Evolutionary conservation across 2,329 filamentous ascomycete genomes (phyloP).

Genomic region (Exophiala phaeomuriformis): DNA sequence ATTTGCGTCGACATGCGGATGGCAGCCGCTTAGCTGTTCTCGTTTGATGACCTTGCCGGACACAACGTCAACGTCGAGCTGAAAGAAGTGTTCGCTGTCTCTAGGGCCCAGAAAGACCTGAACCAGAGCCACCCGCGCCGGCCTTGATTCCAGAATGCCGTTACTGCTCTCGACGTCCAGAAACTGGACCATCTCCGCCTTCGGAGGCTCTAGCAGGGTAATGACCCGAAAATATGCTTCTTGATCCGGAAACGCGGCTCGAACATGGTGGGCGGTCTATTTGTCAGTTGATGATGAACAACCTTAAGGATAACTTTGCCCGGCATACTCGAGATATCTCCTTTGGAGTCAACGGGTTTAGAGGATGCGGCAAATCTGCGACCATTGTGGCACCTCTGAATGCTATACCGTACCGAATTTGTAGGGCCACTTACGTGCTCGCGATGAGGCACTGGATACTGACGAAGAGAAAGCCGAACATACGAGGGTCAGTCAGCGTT

Average conservation of each 20-base stretch:
- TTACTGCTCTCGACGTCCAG: slow-evolving; percentile 40
- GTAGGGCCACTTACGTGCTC: too few species aligned
- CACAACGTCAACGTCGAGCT: slow-evolving; percentile 30
- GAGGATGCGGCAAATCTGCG: slow-evolving; percentile 26
- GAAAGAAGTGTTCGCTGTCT: slow-evolving; percentile 32
- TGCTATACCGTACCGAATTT: too few species aligned
- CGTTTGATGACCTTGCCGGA: slow-evolving; percentile 25
- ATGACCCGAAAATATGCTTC: slow-evolving; percentile 44
- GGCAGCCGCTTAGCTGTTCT: slow-evolving; percentile 36
- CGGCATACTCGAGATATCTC: slow-evolving; percentile 30
- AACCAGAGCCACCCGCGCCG: slow-evolving; percentile 37
- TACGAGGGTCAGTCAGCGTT: too few species aligned
- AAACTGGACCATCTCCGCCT: slow-evolving; percentile 42
- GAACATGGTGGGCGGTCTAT: slow-evolving; percentile 31
- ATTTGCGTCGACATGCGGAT: slow-evolving; percentile 43
- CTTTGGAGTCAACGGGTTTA: slow-evolving; percentile 30
- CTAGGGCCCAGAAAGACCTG: slow-evolving; percentile 30
- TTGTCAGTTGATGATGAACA: neutral
- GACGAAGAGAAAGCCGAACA: too few species aligned
- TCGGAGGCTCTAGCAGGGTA: slow-evolving; percentile 46
- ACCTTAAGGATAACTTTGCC: neutral
- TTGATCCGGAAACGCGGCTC: slow-evolving; percentile 31
- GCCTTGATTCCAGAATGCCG: slow-evolving; percentile 17
- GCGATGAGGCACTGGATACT: too few species aligned
- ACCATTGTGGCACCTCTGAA: neutral